phyloP scores from a whole-genome alignment of 192 early-diverging fungal species.

The Rhizophagus sp. region DNA sequence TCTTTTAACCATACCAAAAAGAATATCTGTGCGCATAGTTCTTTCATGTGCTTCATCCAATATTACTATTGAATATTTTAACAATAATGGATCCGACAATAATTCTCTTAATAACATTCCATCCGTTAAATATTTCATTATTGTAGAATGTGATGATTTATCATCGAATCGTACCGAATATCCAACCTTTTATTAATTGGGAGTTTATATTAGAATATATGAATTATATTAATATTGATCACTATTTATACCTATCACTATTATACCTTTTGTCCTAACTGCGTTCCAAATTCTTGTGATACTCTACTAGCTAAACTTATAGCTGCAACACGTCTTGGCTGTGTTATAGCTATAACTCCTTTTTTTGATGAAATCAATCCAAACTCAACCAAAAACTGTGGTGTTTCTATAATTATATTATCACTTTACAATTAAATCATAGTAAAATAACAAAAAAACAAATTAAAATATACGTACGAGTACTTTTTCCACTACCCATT shows the following conservation, averaged over 20 bases:
- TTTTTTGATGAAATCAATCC: constrained; percentile 50
- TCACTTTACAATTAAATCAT: background rate
- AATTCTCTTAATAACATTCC: constrained; percentile 95
- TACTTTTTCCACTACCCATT: constrained; percentile 97
- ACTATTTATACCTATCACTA: too few species aligned
- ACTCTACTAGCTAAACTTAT: constrained; percentile 81
- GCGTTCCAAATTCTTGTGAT: constrained; percentile 74
- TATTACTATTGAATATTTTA: constrained; percentile 82
- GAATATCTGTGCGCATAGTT: constrained; percentile 89
- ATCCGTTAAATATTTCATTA: constrained; percentile 95
- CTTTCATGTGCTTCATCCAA: constrained; percentile 98
- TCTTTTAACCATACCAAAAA: constrained; percentile 93
- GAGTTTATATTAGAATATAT: background rate
- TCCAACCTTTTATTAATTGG: constrained; percentile 62
- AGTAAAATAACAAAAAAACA: background rate
- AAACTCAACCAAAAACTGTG: constrained; percentile 84
- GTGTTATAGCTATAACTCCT: constrained; percentile 78
- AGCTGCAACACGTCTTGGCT: constrained; percentile 83
- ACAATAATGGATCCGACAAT: constrained; percentile 75
- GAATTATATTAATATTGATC: background rate
- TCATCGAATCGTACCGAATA: constrained; percentile 98
- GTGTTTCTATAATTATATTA: constrained; percentile 58
- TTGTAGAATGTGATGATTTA: constrained; percentile 72
- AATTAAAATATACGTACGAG: constrained; percentile 47
- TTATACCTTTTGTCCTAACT: constrained; percentile 53